Conservation (phyloP, 805 yeast species). For the Yamadazyma olivae region DNA sequence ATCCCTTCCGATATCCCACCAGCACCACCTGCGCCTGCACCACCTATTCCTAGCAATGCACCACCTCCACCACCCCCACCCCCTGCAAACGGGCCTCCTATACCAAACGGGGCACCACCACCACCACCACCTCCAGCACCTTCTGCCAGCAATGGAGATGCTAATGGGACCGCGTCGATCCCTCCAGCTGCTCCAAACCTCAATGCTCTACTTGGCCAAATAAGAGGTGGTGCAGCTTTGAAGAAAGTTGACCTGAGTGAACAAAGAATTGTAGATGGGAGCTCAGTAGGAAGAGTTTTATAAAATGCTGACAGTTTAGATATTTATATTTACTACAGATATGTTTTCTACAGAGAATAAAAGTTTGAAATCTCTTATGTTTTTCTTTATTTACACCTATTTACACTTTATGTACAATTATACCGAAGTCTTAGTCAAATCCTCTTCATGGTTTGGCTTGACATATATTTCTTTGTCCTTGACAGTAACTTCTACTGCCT, state of each 20-base stretch:
- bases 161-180: constrained; percentile 25
- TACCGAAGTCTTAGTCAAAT: neutral
- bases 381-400: constrained; percentile 3
- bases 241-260: constrained; percentile 49
- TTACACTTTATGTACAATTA: neutral
- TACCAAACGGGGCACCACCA: too few species aligned
- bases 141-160: constrained; percentile 24
- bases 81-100: constrained; percentile 13
- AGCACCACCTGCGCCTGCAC: constrained; percentile 20
- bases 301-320: too few species aligned
- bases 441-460: constrained; percentile 29
- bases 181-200: constrained; percentile 34
- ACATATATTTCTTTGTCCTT: constrained; percentile 23
- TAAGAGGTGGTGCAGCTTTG: constrained; percentile 49
- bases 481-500: constrained; percentile 26
- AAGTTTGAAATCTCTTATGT: neutral
- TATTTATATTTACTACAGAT: too few species aligned
- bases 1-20: constrained; percentile 28
- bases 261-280: constrained; percentile 44
- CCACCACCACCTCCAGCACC: constrained; percentile 20
- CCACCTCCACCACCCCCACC: constrained; percentile 22
- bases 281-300: constrained; percentile 49
- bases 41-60: constrained; percentile 16
- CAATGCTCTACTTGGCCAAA: constrained; percentile 54
- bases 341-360: neutral